Conservation (phyloP, 371 early-diverging fungal genomes). For the Mortierella sp. region DNA sequence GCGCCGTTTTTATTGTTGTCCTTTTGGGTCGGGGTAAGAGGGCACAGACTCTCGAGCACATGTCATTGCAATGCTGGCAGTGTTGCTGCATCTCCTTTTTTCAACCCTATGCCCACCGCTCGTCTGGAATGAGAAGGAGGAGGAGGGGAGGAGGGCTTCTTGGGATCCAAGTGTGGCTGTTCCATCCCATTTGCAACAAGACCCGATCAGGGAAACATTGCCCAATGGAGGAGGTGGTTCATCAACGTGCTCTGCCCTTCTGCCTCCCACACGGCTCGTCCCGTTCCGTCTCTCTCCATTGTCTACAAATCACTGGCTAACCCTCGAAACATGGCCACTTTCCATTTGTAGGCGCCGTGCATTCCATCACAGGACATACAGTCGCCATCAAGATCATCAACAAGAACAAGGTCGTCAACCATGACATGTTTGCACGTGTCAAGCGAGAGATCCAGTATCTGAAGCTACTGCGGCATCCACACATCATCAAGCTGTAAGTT, state of each 20-base stretch:
- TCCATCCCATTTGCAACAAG: too few species aligned
- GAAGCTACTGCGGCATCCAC: constrained; percentile 94
- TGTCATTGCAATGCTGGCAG: constrained; percentile 9
- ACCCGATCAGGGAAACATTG: too few species aligned
- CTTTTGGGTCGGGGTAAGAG: not conserved
- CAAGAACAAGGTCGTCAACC: constrained; percentile 86
- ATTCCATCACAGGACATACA: constrained; percentile 90
- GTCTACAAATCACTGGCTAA: not conserved
- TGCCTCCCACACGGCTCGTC: too few species aligned
- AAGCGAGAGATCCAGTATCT: constrained; percentile 98
- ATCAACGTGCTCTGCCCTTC: too few species aligned
- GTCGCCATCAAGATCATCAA: constrained; percentile 98
- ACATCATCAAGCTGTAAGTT: constrained; percentile 95
- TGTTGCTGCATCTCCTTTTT: constrained; percentile 2
- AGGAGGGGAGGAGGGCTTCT: too few species aligned
- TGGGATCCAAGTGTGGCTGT: too few species aligned
- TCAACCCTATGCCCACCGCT: constrained; percentile 2
- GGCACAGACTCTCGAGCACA: constrained; percentile 45
- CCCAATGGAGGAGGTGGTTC: too few species aligned
- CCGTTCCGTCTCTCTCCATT: not conserved
- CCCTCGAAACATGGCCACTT: too few species aligned
- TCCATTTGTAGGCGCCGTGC: constrained; percentile 86
- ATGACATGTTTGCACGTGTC: constrained; percentile 94
- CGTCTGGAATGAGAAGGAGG: not conserved
- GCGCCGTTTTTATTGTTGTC: not conserved